These are phyloP conservation scores for Hydnomerulius pinastri DNA, from an alignment of 768 basidiomycete genomes.

Conservation along the genomic window DNA sequence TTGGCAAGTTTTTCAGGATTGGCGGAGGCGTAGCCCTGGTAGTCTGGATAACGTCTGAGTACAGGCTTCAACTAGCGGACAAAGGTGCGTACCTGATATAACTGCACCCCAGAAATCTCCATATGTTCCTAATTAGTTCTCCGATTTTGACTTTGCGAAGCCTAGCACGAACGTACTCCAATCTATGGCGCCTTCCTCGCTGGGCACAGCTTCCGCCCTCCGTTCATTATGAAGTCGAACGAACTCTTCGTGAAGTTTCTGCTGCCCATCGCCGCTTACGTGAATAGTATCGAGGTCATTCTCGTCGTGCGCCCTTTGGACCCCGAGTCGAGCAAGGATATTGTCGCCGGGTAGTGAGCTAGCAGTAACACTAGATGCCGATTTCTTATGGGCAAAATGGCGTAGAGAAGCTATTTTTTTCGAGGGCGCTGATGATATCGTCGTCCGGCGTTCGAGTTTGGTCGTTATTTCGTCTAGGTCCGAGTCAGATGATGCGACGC, in stretches of 20 bases:
- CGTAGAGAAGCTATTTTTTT: conserved; percentile 22
- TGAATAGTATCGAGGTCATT: conserved; percentile 39
- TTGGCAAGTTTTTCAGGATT: conserved; percentile 76
- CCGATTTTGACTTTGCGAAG: not conserved
- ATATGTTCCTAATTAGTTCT: conserved; percentile 1
- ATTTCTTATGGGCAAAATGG: conserved; percentile 55
- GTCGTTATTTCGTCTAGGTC: conserved; percentile 22
- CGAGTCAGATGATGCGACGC: conserved; percentile 30
- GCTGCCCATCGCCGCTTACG: conserved; percentile 61
- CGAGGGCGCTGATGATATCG: conserved; percentile 27
- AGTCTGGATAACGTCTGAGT: conserved; percentile 54
- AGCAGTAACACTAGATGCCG: conserved; percentile 59
- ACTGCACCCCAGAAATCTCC: conserved; percentile 95
- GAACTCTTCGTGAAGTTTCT: conserved; percentile 78
- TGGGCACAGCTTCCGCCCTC: conserved; percentile 40
- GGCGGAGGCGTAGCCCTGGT: conserved; percentile 82
- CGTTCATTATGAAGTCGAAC: conserved; percentile 62
- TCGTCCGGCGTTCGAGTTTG: conserved; percentile 31
- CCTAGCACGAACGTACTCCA: conserved; percentile 69
- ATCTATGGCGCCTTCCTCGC: conserved; percentile 56
- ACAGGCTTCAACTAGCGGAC: not conserved
- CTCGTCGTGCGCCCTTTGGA: conserved; percentile 46
- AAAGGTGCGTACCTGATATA: conserved; percentile 64
- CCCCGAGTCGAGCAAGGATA: conserved; percentile 54
- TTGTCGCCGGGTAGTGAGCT: conserved; percentile 43